Percentiles rank a stretch among this genome's conserved stretches.
Conservation (phyloP, 495 filamentous ascomycete species). For the Trichoderma reesei region DNA sequence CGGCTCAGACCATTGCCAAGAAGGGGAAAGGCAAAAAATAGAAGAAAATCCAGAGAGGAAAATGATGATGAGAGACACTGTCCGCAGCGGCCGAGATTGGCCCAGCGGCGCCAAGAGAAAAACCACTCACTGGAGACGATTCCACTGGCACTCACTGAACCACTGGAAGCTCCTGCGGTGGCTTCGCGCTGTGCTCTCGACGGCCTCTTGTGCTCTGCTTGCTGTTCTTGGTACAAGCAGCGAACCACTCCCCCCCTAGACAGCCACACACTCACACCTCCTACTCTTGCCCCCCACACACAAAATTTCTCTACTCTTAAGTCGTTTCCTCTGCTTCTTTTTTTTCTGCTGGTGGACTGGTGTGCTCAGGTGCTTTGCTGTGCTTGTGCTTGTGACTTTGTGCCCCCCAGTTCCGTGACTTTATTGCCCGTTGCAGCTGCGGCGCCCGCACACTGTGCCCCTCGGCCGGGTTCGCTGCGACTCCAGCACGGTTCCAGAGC, state of each 20-base stretch:
- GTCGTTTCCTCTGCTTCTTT: too few relatives aligned
- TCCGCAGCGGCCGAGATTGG: neutral
- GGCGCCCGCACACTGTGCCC: slow-evolving; percentile 3
- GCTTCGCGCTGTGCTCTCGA: too few relatives aligned
- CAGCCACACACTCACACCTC: neutral
- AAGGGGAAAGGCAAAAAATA: too few relatives aligned
- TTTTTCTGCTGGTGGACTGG: too few relatives aligned
- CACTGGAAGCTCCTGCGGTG: too few relatives aligned
- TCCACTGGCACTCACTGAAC: too few relatives aligned
- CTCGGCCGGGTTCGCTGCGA: neutral
- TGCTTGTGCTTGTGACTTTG: neutral
- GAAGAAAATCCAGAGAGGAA: neutral
- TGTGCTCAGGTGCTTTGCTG: slow-evolving; percentile 4
- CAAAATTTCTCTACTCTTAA: neutral
- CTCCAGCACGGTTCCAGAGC: neutral
- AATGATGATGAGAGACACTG: neutral
- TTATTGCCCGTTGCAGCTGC: neutral
- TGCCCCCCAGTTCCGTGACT: neutral
- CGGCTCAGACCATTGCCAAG: neutral
- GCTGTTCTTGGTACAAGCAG: neutral
- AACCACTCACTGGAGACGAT: slow-evolving; percentile 7
- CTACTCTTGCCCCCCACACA: neutral
- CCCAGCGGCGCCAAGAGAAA: neutral
- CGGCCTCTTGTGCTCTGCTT: too few relatives aligned
- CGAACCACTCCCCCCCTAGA: neutral